Conservation (phyloP, 2,329 filamentous ascomycete species). For the Diaporthe destruens region DNA sequence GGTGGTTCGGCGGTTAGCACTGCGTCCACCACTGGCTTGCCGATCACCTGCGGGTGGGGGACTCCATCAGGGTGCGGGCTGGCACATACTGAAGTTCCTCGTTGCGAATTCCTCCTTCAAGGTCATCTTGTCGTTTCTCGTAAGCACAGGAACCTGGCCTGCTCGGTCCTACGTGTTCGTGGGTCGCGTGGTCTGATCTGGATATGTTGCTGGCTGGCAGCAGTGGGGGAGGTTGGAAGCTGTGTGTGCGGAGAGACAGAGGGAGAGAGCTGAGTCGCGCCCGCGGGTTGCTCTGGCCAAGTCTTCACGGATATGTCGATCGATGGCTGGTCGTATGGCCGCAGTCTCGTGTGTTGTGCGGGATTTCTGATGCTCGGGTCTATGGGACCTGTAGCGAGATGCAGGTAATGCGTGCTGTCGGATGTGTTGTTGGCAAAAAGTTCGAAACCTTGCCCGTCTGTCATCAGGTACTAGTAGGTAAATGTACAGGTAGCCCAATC, state of each 20-base stretch:
- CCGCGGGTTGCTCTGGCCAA: slow-evolving; percentile 4
- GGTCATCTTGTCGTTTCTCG: slow-evolving; percentile 68
- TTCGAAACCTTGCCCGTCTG: slow-evolving; percentile 31
- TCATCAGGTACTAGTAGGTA: slow-evolving; percentile 38
- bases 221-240: background rate
- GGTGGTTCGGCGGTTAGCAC: slow-evolving; percentile 50
- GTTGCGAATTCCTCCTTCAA: slow-evolving; percentile 80
- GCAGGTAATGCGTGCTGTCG: slow-evolving; percentile 28
- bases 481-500: slow-evolving; percentile 27
- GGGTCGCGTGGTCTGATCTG: slow-evolving; percentile 4
- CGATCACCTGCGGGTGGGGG: slow-evolving; percentile 38
- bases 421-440: slow-evolving; percentile 27
- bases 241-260: slow-evolving; percentile 2
- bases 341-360: background rate
- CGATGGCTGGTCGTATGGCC: slow-evolving; percentile 9
- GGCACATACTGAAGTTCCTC: slow-evolving; percentile 77
- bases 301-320: slow-evolving; percentile 12
- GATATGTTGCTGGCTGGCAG: slow-evolving; percentile 21
- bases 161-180: slow-evolving; percentile 15
- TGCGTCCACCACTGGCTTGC: slow-evolving; percentile 17
- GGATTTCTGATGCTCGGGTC: slow-evolving; percentile 12
- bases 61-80: background rate
- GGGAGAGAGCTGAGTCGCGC: slow-evolving; percentile 21
- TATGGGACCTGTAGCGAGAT: slow-evolving; percentile 27
- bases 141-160: slow-evolving; percentile 32